Evolutionary conservation across 495 filamentous ascomycete genomes (phyloP).

Genomic region (Aspergillus wentii): DNA sequence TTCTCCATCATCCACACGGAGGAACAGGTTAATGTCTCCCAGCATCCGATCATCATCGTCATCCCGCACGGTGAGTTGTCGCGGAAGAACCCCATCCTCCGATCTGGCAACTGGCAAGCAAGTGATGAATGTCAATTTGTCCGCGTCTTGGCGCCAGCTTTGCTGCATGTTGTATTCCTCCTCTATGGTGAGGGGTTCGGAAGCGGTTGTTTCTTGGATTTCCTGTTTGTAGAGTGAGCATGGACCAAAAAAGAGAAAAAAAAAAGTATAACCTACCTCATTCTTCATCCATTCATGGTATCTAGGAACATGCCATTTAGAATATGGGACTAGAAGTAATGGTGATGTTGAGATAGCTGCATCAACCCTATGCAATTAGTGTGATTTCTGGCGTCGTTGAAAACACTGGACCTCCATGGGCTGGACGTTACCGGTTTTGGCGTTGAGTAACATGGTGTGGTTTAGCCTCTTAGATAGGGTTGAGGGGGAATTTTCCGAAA

Average conservation of each 20-base stretch:
- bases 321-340: conserved; percentile 79
- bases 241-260: neutral
- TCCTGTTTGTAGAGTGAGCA: conserved; percentile 39
- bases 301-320: conserved; percentile 67
- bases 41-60: conserved; percentile 61
- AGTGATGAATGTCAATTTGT: conserved; percentile 45
- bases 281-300: conserved; percentile 94
- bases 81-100: neutral
- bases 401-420: too few relatives aligned
- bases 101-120: conserved; percentile 20
- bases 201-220: conserved; percentile 79
- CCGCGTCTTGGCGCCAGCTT: conserved; percentile 70
- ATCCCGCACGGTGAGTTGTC: conserved; percentile 25
- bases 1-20: conserved; percentile 48
- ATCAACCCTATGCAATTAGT: neutral
- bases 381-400: neutral
- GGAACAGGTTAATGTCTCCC: conserved; percentile 85
- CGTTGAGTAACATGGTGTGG: conserved; percentile 35
- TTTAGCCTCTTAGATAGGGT: neutral
- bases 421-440: conserved; percentile 37
- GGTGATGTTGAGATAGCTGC: conserved; percentile 62
- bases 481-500: too few relatives aligned
- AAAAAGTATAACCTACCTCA: conserved; percentile 42
- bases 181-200: conserved; percentile 68
- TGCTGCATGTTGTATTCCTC: conserved; percentile 84